Evolutionary conservation across 1,139 yeast genomes (phyloP).

Genomic region (Pichiaceae sp.): DNA sequence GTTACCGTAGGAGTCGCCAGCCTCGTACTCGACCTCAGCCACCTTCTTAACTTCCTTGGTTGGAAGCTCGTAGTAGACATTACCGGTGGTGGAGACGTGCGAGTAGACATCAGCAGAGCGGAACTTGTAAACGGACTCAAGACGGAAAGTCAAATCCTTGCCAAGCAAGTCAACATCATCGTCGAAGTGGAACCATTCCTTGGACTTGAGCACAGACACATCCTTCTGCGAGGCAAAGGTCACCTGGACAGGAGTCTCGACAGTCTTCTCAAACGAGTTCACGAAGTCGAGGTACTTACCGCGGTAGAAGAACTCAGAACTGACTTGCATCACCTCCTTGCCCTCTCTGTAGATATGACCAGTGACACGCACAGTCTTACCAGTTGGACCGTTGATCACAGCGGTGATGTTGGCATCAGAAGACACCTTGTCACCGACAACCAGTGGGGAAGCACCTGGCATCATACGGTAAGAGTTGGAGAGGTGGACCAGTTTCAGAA

Average conservation of each 20-base stretch:
- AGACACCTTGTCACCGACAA: constrained; percentile 79
- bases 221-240: constrained; percentile 71
- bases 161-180: constrained; percentile 62
- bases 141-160: constrained; percentile 82
- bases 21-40: constrained; percentile 83
- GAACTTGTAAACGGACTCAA: constrained; percentile 76
- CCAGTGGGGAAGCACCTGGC: constrained; percentile 85
- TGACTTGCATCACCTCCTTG: constrained; percentile 84
- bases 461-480: constrained; percentile 92
- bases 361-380: constrained; percentile 92
- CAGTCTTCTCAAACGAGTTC: constrained; percentile 84
- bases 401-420: constrained; percentile 82
- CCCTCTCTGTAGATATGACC: constrained; percentile 79
- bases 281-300: constrained; percentile 82
- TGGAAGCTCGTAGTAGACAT: constrained; percentile 80
- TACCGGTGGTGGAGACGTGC: constrained; percentile 78
- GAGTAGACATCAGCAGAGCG: constrained; percentile 70
- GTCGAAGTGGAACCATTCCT: constrained; percentile 95
- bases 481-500: constrained; percentile 86
- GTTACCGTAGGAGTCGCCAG: constrained; percentile 92
- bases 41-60: constrained; percentile 85
- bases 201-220: constrained; percentile 85
- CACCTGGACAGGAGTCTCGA: constrained; percentile 83
- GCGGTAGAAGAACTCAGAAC: constrained; percentile 92
- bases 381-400: constrained; percentile 84